Percentiles rank a stretch among this genome's conserved stretches.
These are phyloP conservation scores for Cyberlindnera meyerae DNA, from an alignment of 805 yeast genomes.

Conservation along the genomic window DNA sequence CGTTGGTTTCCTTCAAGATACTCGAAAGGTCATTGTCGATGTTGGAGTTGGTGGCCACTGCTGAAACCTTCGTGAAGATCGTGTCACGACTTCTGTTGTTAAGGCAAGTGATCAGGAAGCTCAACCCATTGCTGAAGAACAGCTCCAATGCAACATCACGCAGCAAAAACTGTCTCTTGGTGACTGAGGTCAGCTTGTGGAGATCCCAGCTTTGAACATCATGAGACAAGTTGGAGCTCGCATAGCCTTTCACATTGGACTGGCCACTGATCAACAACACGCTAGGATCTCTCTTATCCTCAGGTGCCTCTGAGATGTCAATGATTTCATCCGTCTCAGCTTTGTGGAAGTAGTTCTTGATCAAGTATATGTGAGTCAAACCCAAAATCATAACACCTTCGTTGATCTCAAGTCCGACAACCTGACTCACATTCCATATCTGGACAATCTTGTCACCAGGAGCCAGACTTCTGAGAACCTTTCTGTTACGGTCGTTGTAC, in stretches of 20 bases:
- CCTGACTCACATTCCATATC: slow-evolving; percentile 70
- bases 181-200: slow-evolving; percentile 53
- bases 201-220: slow-evolving; percentile 56
- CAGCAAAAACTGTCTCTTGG: slow-evolving; percentile 70
- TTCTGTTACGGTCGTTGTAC: slow-evolving; percentile 67
- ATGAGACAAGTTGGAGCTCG: slow-evolving; percentile 32
- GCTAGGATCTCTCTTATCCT: slow-evolving; percentile 59
- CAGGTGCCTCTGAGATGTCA: slow-evolving; percentile 63
- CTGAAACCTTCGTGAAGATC: slow-evolving; percentile 44
- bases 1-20: slow-evolving; percentile 45
- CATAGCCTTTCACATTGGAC: slow-evolving; percentile 21
- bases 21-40: slow-evolving; percentile 51
- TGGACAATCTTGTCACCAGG: slow-evolving; percentile 68
- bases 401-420: slow-evolving; percentile 69
- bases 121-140: slow-evolving; percentile 68
- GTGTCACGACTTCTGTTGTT: slow-evolving; percentile 49
- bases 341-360: slow-evolving; percentile 63
- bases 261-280: slow-evolving; percentile 57
- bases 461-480: slow-evolving; percentile 62
- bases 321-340: slow-evolving; percentile 48
- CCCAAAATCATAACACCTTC: slow-evolving; percentile 78
- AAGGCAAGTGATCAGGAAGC: slow-evolving; percentile 63
- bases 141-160: slow-evolving; percentile 80
- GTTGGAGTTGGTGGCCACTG: slow-evolving; percentile 43
- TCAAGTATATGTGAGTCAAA: slow-evolving; percentile 55